Evolutionary conservation across 2,329 filamentous ascomycete species (phyloP).

Genomic region (Oidium heveae): DNA sequence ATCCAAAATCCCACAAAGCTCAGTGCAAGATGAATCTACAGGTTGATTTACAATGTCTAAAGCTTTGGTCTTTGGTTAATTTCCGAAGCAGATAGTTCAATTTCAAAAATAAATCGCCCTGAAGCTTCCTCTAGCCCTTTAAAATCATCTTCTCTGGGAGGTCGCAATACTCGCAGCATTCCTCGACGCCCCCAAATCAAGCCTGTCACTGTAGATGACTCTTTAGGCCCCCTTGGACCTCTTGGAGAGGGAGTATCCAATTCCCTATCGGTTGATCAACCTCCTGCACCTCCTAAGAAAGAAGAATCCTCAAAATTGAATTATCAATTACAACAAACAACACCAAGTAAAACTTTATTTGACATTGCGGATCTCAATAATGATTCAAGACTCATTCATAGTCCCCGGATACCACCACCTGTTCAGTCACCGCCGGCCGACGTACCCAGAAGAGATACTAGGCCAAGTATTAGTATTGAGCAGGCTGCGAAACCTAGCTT

Average conservation of each 20-base stretch:
- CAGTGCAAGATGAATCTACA: constrained; percentile 7
- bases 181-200: constrained; percentile 43
- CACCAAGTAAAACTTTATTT: constrained; percentile 23
- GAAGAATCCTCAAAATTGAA: constrained; percentile 37
- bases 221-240: constrained; percentile 52
- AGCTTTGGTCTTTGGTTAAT: background rate
- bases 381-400: constrained; percentile 22
- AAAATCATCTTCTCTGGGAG: constrained; percentile 10
- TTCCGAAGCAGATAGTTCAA: constrained; percentile 6
- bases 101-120: constrained; percentile 6
- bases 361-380: constrained; percentile 52
- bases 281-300: constrained; percentile 44
- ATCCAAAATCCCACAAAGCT: constrained; percentile 8
- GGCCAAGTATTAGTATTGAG: constrained; percentile 71
- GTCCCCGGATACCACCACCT: constrained; percentile 40
- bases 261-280: constrained; percentile 21
- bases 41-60: constrained; percentile 3
- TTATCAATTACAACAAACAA: constrained; percentile 15
- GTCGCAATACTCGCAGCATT: constrained; percentile 11
- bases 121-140: constrained; percentile 7
- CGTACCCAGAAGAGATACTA: constrained; percentile 25
- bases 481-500: constrained; percentile 84
- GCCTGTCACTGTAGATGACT: constrained; percentile 48
- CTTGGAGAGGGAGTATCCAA: constrained; percentile 23
- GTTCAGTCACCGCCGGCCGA: constrained; percentile 31